Percentiles rank a stretch among this genome's conserved stretches.
phyloP scores from a whole-genome alignment of 1,284 basidiomycete species.

The Stygiomarasmius scandens region DNA sequence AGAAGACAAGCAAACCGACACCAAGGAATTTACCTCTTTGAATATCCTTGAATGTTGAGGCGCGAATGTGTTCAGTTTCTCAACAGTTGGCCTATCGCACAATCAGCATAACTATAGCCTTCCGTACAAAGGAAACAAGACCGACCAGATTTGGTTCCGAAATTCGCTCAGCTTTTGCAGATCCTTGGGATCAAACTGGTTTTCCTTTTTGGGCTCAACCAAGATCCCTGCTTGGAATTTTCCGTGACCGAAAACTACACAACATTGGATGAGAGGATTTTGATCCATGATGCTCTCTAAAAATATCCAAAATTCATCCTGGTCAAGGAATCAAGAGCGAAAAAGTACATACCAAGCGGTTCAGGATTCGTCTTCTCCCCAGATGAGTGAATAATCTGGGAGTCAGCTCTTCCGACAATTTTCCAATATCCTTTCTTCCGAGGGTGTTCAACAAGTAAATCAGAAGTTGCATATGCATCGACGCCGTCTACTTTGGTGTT shows the following conservation, averaged over 20 bases:
- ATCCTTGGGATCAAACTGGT: conserved; percentile 27
- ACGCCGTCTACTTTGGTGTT: conserved; percentile 26
- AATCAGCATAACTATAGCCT: background rate
- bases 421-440: conserved; percentile 39
- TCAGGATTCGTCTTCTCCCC: conserved; percentile 52
- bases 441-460: conserved; percentile 49
- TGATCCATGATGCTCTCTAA: conserved; percentile 27
- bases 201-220: conserved; percentile 27
- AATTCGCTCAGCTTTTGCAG: conserved; percentile 21
- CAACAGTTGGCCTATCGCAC: conserved; percentile 35
- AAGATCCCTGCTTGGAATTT: conserved; percentile 33
- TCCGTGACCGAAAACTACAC: conserved; percentile 34
- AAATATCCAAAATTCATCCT: background rate
- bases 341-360: conserved; percentile 31
- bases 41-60: conserved; percentile 44
- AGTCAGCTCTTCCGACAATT: conserved; percentile 49
- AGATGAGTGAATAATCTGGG: conserved; percentile 53
- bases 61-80: conserved; percentile 41
- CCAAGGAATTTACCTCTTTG: conserved; percentile 32
- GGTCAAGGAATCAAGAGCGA: background rate
- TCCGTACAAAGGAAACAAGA: background rate
- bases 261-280: conserved; percentile 24
- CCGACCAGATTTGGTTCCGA: conserved; percentile 31
- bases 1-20: background rate
- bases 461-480: conserved; percentile 37